These are phyloP conservation scores for Acrocalymma vagum DNA, from an alignment of 2,329 filamentous ascomycete genomes.

Conservation along the genomic window DNA sequence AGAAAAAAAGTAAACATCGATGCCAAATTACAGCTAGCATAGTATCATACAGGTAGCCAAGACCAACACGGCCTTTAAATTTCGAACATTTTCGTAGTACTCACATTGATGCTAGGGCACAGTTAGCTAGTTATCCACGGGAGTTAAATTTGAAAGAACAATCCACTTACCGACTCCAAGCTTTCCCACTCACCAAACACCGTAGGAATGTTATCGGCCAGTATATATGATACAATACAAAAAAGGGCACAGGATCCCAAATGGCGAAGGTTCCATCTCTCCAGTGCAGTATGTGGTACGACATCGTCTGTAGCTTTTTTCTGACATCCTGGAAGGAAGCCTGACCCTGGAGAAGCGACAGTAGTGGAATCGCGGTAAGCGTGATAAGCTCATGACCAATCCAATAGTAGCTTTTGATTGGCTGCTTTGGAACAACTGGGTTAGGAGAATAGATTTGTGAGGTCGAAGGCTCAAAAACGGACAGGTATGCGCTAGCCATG, in stretches of 20 bases:
- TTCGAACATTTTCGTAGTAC: slow-evolving; percentile 68
- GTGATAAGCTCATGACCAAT: slow-evolving; percentile 71
- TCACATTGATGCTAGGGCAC: slow-evolving; percentile 69
- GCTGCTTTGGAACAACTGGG: slow-evolving; percentile 29
- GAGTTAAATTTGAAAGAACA: neutral
- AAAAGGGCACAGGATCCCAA: slow-evolving; percentile 61
- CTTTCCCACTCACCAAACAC: slow-evolving; percentile 54
- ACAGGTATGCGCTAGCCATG: slow-evolving; percentile 38
- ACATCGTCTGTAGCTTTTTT: slow-evolving; percentile 40
- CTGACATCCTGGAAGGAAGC: slow-evolving; percentile 28
- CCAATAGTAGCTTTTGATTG: slow-evolving; percentile 64
- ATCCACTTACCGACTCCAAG: slow-evolving; percentile 60
- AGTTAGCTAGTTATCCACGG: slow-evolving; percentile 4
- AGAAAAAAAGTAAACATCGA: too few relatives aligned
- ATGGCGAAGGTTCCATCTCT: slow-evolving; percentile 59
- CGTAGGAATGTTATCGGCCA: slow-evolving; percentile 62
- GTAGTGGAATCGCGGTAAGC: slow-evolving; percentile 52
- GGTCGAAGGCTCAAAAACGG: slow-evolving; percentile 26
- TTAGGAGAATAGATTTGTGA: slow-evolving; percentile 8
- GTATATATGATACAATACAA: slow-evolving; percentile 62
- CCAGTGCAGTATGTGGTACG: slow-evolving; percentile 56
- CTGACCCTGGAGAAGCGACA: slow-evolving; percentile 27
- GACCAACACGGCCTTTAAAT: too few relatives aligned
- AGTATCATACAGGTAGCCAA: neutral
- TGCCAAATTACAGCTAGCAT: neutral